Conservation (phyloP, 208 protist genomes). For the Phytomonas serpens region DNA sequence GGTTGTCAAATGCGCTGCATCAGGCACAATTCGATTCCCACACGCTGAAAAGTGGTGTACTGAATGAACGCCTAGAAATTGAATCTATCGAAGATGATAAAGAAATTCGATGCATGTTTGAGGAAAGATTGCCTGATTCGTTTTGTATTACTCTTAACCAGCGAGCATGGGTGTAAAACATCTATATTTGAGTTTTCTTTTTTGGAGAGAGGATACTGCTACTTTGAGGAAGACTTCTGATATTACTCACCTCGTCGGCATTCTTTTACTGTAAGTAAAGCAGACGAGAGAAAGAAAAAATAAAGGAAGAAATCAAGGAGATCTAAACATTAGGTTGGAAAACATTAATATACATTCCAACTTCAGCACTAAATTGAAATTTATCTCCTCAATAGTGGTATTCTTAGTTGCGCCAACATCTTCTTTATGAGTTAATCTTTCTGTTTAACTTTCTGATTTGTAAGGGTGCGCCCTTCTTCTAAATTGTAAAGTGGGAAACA, state of each 20-base stretch:
- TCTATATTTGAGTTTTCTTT: constrained; percentile 8
- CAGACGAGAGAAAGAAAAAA: constrained; percentile 11
- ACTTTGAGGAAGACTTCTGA: background rate
- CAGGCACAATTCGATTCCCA: constrained; percentile 30
- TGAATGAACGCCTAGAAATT: constrained; percentile 61
- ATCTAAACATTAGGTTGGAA: background rate
- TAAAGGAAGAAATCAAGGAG: background rate
- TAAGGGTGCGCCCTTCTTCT: background rate
- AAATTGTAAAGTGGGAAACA: background rate
- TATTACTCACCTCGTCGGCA: constrained; percentile 4
- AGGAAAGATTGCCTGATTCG: constrained; percentile 11
- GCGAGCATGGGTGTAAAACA: constrained; percentile 55
- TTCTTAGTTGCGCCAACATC: background rate
- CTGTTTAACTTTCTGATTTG: background rate
- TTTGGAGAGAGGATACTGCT: background rate
- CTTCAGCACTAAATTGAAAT: background rate
- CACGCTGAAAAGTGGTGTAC: constrained; percentile 45
- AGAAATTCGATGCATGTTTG: constrained; percentile 27
- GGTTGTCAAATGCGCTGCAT: constrained; percentile 50
- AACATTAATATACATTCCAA: background rate
- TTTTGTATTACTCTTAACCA: constrained; percentile 51
- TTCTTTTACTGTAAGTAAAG: constrained; percentile 10
- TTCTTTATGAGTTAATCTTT: background rate
- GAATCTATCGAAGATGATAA: constrained; percentile 45
- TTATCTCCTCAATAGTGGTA: background rate